A percentile compares a stretch with the other conserved stretches of the same genome.
These are phyloP conservation scores for Xerocomus spinulosus DNA, from an alignment of 768 basidiomycete genomes.

Conservation along the genomic window DNA sequence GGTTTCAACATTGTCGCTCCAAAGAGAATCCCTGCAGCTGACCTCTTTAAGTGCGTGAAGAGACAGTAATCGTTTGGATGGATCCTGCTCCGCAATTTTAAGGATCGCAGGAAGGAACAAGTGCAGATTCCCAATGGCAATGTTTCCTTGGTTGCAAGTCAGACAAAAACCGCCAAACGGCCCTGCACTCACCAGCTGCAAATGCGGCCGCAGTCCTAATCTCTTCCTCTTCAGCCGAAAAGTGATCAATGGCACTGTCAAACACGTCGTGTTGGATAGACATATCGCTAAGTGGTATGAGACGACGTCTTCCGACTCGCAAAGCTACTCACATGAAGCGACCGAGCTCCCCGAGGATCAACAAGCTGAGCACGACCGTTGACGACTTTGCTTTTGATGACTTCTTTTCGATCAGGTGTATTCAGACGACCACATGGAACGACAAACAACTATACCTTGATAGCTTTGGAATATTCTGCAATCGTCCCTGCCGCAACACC, in stretches of 20 bases:
- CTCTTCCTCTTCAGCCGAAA: constrained; percentile 78
- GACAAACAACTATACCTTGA: constrained; percentile 51
- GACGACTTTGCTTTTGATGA: constrained; percentile 60
- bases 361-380: constrained; percentile 73
- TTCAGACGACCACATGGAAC: not conserved
- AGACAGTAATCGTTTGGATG: constrained; percentile 76
- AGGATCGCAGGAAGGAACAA: constrained; percentile 85
- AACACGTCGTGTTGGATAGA: constrained; percentile 78
- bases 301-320: not conserved
- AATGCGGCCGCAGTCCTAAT: constrained; percentile 90
- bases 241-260: constrained; percentile 63
- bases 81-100: constrained; percentile 67
- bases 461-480: constrained; percentile 74
- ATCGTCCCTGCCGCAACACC: constrained; percentile 78
- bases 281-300: constrained; percentile 64
- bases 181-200: constrained; percentile 62
- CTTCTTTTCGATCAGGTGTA: constrained; percentile 29
- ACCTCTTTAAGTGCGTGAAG: constrained; percentile 94
- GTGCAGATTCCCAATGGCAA: constrained; percentile 88
- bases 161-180: not conserved
- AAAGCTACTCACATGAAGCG: constrained; percentile 63
- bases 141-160: constrained; percentile 60
- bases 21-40: constrained; percentile 8
- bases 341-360: constrained; percentile 91
- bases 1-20: not conserved